A percentile compares a stretch with the other conserved stretches of the same genome.
Evolutionary conservation across 805 yeast species (phyloP).

Genomic region (Pichia phayaonensis): DNA sequence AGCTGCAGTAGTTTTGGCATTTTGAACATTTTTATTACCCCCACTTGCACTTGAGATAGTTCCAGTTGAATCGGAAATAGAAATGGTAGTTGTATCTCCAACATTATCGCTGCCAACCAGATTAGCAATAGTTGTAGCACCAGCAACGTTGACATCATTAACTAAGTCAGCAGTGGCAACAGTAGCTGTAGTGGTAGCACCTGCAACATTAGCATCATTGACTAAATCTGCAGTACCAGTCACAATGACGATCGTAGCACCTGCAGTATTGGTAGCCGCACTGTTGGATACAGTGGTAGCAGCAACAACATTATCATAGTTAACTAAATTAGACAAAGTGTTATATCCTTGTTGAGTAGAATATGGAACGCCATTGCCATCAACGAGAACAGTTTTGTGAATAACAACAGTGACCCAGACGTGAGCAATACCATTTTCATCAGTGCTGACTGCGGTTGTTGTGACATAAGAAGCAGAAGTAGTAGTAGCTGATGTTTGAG

Average conservation of each 20-base stretch:
- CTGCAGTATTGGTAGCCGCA: too few species aligned
- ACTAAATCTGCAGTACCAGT: background rate
- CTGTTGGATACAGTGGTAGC: too few species aligned
- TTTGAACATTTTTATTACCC: background rate
- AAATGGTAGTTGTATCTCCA: background rate
- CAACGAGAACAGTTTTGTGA: slow-evolving; percentile 2
- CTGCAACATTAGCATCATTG: background rate
- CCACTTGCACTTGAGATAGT: background rate
- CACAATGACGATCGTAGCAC: background rate
- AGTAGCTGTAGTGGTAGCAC: background rate
- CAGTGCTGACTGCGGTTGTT: slow-evolving; percentile 6
- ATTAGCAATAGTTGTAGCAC: background rate
- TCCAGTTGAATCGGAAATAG: background rate
- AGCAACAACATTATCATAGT: background rate
- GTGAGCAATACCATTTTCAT: slow-evolving; percentile 11
- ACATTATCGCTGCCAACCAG: background rate
- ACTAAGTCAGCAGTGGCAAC: background rate
- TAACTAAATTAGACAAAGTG: background rate
- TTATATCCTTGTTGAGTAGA: slow-evolving; percentile 7
- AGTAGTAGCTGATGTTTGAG: background rate
- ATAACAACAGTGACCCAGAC: slow-evolving; percentile 3
- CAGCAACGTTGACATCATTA: background rate
- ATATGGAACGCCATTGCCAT: slow-evolving; percentile 8
- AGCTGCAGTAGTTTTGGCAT: background rate
- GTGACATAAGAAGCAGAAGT: slow-evolving; percentile 3